Conservation (phyloP, 176 grass and related monocot species). For the Dendrocalamus sinicus region DNA sequence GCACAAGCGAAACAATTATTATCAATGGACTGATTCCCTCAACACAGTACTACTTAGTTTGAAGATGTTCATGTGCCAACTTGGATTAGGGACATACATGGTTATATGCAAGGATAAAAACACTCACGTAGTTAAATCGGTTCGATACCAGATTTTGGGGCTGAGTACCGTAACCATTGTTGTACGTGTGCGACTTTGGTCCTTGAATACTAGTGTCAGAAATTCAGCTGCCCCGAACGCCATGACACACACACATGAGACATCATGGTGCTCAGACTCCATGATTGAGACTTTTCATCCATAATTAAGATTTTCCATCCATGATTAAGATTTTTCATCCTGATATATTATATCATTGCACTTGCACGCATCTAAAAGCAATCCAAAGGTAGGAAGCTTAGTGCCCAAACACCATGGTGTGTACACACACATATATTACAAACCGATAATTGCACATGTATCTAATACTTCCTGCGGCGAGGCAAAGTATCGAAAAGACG, state of each 20-base stretch:
- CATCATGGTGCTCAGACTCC: too few relatives aligned
- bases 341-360: too few relatives aligned
- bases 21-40: neutral
- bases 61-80: neutral
- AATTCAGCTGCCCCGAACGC: neutral
- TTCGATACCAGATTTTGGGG: neutral
- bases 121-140: neutral
- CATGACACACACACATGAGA: too few relatives aligned
- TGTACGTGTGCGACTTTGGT: neutral
- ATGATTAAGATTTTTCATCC: too few relatives aligned
- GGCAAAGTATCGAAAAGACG: constrained; percentile 17
- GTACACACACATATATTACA: too few relatives aligned
- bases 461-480: constrained; percentile 34
- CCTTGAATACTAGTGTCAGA: neutral
- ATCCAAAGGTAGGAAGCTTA: too few relatives aligned
- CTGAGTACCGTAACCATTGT: too few relatives aligned
- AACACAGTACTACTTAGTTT: neutral
- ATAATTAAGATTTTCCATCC: too few relatives aligned
- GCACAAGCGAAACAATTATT: neutral
- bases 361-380: too few relatives aligned
- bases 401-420: too few relatives aligned
- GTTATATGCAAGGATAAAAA: neutral
- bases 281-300: too few relatives aligned
- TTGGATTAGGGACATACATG: neutral
- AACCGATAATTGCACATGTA: constrained; percentile 44